Percentiles rank a stretch among this genome's conserved stretches.
Evolutionary conservation across 2,329 filamentous ascomycete species (phyloP).

Genomic region (Paramyrothecium sp.): DNA sequence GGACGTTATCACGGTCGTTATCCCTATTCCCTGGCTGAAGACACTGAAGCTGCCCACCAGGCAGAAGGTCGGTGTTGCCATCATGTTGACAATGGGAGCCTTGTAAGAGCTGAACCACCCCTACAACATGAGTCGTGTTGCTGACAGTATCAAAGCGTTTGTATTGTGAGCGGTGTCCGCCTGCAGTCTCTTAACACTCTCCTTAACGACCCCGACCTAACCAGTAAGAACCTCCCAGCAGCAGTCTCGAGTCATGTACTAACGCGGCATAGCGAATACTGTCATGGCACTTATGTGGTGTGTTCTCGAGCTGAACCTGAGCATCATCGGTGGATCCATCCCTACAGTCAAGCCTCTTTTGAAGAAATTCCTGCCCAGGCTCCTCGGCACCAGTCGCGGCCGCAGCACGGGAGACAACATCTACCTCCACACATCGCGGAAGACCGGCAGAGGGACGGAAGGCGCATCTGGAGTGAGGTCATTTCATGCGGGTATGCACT

Average conservation of each 20-base stretch:
- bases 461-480: not conserved
- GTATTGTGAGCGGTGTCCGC: conserved; percentile 6
- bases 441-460: not conserved
- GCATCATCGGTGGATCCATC: conserved; percentile 10
- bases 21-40: conserved; percentile 8
- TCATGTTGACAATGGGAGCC: conserved; percentile 9
- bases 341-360: conserved; percentile 10
- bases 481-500: not conserved
- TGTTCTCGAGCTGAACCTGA: conserved; percentile 11
- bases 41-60: conserved; percentile 7
- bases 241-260: not conserved
- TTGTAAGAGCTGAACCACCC: conserved; percentile 3
- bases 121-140: not conserved
- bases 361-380: conserved; percentile 3
- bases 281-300: conserved; percentile 11
- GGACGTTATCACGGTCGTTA: conserved; percentile 8
- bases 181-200: conserved; percentile 8
- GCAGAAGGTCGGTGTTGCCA: conserved; percentile 10
- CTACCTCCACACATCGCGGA: conserved; percentile 4
- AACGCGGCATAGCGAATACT: conserved; percentile 7
- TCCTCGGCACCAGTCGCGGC: conserved; percentile 5
- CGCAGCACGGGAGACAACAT: conserved; percentile 1
- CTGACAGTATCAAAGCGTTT: conserved; percentile 5
- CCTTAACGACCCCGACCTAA: conserved; percentile 6
- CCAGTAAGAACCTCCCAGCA: not conserved